These are phyloP conservation scores for Botrytis fabae DNA, from an alignment of 2,329 filamentous ascomycete species.

Conservation along the genomic window DNA sequence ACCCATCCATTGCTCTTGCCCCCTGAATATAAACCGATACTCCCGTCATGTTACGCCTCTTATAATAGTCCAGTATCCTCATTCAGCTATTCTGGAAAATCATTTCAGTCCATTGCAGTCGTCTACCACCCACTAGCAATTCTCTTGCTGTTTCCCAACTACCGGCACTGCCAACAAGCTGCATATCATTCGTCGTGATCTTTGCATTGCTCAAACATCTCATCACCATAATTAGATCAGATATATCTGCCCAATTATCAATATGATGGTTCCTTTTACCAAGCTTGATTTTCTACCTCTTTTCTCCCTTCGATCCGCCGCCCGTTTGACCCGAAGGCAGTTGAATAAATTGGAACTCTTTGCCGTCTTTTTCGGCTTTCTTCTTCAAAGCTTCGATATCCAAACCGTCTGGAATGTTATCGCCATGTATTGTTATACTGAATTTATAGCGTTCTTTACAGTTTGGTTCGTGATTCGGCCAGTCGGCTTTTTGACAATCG, in stretches of 20 bases:
- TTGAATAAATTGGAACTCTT: constrained; percentile 15
- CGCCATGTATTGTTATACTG: constrained; percentile 15
- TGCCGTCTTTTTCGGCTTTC: constrained; percentile 2
- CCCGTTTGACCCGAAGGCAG: neutral
- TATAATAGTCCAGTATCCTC: neutral
- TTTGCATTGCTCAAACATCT: neutral
- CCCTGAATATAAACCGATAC: neutral
- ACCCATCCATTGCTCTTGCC: neutral
- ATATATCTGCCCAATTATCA: neutral
- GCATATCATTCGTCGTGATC: neutral
- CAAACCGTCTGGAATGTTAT: neutral
- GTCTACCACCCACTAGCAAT: neutral
- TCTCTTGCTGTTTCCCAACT: neutral
- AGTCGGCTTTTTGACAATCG: constrained; percentile 12
- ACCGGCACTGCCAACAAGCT: neutral
- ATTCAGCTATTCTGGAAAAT: neutral
- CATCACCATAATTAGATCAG: neutral
- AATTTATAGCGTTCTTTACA: constrained; percentile 17
- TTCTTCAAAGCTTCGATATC: constrained; percentile 8
- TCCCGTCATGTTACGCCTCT: neutral
- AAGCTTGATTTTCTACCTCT: neutral
- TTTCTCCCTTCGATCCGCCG: neutral
- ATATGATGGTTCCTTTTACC: neutral
- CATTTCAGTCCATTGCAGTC: neutral
- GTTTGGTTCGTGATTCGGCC: neutral